Percentiles rank a stretch among this genome's conserved stretches.
phyloP scores from a whole-genome alignment of 306 rosid genomes.

The Corylus avellana region DNA sequence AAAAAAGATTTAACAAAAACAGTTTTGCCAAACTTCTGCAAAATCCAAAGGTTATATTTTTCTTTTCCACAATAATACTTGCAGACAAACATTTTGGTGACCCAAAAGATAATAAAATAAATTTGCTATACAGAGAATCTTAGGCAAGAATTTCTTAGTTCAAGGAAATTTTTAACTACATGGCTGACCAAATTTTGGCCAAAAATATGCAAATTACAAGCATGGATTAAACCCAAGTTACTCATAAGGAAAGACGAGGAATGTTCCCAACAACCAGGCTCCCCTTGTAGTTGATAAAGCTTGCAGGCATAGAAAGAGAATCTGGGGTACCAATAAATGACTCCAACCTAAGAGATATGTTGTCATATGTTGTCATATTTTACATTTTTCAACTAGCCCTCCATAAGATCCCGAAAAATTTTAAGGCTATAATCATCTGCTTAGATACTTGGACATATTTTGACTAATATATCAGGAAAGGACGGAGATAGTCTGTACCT shows the following conservation, averaged over 20 bases:
- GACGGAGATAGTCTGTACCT: background rate
- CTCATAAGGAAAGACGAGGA: background rate
- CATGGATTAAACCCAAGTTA: background rate
- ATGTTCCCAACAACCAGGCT: constrained; percentile 4
- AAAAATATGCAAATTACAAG: background rate
- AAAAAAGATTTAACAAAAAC: background rate
- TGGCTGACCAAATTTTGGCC: background rate
- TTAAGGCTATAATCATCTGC: background rate
- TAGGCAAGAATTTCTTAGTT: background rate
- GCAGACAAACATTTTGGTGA: background rate
- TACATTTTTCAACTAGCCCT: background rate
- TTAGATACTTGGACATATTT: background rate
- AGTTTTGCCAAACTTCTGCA: background rate
- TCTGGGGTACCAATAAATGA: background rate
- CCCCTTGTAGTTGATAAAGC: background rate
- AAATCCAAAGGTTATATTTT: background rate
- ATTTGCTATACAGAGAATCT: background rate
- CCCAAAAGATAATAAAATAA: background rate
- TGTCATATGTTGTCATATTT: background rate
- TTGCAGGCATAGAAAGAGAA: background rate
- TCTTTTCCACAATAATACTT: background rate
- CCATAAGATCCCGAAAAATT: background rate
- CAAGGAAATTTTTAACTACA: background rate
- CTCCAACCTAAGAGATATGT: background rate
- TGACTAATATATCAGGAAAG: background rate